These are phyloP conservation scores for Candolleomyces efflorescens DNA, from an alignment of 768 basidiomycete genomes.

Conservation along the genomic window DNA sequence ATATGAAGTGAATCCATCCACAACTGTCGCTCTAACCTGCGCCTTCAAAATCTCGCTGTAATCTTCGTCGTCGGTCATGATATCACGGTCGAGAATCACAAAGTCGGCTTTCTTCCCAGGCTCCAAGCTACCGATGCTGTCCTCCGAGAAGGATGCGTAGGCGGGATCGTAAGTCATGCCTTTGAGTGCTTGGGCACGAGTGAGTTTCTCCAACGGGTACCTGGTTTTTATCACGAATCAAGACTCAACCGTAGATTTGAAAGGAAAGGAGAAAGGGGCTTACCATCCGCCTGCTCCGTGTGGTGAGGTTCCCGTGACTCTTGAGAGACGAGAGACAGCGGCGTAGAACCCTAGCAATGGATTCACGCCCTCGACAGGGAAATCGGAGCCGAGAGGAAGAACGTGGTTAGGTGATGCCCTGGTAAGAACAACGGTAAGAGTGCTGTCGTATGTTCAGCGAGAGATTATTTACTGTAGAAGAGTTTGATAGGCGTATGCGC, in stretches of 20 bases:
- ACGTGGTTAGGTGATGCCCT: slow-evolving; percentile 35
- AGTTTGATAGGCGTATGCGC: slow-evolving; percentile 90
- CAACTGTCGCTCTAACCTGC: slow-evolving; percentile 66
- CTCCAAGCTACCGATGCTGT: slow-evolving; percentile 66
- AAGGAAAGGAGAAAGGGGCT: slow-evolving; percentile 14
- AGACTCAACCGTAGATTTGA: background rate
- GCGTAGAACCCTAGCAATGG: slow-evolving; percentile 91
- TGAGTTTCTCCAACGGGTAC: slow-evolving; percentile 70
- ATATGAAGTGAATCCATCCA: slow-evolving; percentile 61
- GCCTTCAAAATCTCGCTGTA: slow-evolving; percentile 55
- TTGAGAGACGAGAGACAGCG: slow-evolving; percentile 69
- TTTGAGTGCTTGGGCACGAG: slow-evolving; percentile 77
- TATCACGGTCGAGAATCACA: slow-evolving; percentile 74
- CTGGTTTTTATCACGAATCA: slow-evolving; percentile 39
- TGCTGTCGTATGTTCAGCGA: background rate
- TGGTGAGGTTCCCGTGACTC: slow-evolving; percentile 64
- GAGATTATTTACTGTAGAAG: slow-evolving; percentile 36
- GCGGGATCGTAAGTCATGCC: slow-evolving; percentile 90
- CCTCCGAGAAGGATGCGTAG: slow-evolving; percentile 80
- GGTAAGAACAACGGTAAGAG: too few species aligned
- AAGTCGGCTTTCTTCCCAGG: slow-evolving; percentile 85
- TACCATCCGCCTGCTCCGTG: slow-evolving; percentile 85
- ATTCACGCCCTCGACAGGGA: slow-evolving; percentile 90
- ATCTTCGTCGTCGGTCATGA: slow-evolving; percentile 58
- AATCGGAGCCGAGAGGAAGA: slow-evolving; percentile 86